Percentiles rank a stretch among this genome's conserved stretches.
Conservation (phyloP, 2,329 filamentous ascomycete species). For the Colletotrichum echinochloae region DNA sequence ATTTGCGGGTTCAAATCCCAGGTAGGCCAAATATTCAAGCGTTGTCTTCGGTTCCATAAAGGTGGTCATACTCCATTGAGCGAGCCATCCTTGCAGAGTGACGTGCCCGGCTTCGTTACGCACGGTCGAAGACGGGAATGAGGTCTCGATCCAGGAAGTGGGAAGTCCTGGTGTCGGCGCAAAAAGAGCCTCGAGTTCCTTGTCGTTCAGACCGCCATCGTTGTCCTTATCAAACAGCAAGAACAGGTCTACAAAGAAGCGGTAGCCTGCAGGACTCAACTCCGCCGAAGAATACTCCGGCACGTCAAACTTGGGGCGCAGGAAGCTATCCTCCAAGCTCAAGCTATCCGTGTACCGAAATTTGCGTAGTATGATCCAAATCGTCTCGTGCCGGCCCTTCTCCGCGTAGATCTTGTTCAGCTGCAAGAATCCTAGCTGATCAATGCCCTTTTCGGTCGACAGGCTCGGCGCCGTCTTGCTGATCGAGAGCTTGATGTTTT, state of each 20-base stretch:
- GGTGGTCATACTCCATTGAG: slow-evolving; percentile 99
- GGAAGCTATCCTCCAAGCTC: slow-evolving; percentile 88
- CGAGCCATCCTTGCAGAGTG: slow-evolving; percentile 96
- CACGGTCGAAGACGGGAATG: slow-evolving; percentile 93
- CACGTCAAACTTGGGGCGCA: slow-evolving; percentile 94
- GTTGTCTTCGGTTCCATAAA: slow-evolving; percentile 96
- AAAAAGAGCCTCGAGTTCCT: slow-evolving; percentile 88
- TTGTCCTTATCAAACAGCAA: slow-evolving; percentile 97
- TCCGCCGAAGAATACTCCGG: slow-evolving; percentile 93
- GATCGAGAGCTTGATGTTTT: slow-evolving; percentile 92
- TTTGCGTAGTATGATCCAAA: slow-evolving; percentile 95
- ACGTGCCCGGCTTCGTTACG: slow-evolving; percentile 96
- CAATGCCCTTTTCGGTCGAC: slow-evolving; percentile 77
- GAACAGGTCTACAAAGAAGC: slow-evolving; percentile 98
- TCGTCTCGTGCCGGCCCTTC: slow-evolving; percentile 96
- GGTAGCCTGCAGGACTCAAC: slow-evolving; percentile 91
- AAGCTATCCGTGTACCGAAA: slow-evolving; percentile 97
- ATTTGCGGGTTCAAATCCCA: slow-evolving; percentile 89
- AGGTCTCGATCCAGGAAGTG: slow-evolving; percentile 85
- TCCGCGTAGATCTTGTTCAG: slow-evolving; percentile 97
- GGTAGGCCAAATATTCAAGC: slow-evolving; percentile 93
- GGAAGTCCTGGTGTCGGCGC: slow-evolving; percentile 93
- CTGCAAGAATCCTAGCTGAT: slow-evolving; percentile 85
- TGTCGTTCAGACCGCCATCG: slow-evolving; percentile 89
- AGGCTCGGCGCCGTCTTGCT: slow-evolving; percentile 74